Evolutionary conservation across 73 alveolate species (phyloP), one percentile per base, ranked within the genome.

Genomic region (Breviolum minutum): DNA sequence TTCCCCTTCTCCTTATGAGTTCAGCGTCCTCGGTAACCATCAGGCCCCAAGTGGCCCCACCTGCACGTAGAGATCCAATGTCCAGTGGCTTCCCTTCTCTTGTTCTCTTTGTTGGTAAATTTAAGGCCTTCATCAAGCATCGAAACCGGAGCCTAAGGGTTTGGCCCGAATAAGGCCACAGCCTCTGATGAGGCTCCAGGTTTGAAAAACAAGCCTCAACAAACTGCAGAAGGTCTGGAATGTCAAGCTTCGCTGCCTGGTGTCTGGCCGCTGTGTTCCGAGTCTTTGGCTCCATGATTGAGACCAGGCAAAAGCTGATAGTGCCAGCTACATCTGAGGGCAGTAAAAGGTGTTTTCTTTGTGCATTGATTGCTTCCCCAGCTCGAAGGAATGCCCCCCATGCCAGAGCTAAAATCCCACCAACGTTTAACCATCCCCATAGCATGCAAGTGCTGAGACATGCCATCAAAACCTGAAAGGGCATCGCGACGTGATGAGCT

Each of bases 31-130:
- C 95, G 0, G 7, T 8, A 0, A 80, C 13, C n/a, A 63, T 77
- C 80, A 86, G 11, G 16, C 24, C n/a, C 95, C 95, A 86, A 0
- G 95, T 86, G 2, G 95, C 95, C 0, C 89, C 89, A 19, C 95
- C 95, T 0, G 80, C 77, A 9, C 95, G 77, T 7, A 86, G 77
- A 0, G 80, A 62, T 0, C 95, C 95, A n/a, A 62, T 27, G 20
- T 86, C 95, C 2, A 40, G 7, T 0, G 95, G 12, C 27, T 86
- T 86, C 19, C 32, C 5, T 13, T 3, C 7, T 0, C 79, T 62
- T 7, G 30, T 19, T 12, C 19, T 0, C 12, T 8, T 22, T 14
- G 22, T 62, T 8, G 17, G 24, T 7, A 84, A 22, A 48, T 12
- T 26, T 1, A 84, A n/a, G 8, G 79, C 79, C n/a, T 22, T 13